Evolutionary conservation across 2,329 filamentous ascomycete genomes (phyloP).

Genomic region (Penicillium sp.): DNA sequence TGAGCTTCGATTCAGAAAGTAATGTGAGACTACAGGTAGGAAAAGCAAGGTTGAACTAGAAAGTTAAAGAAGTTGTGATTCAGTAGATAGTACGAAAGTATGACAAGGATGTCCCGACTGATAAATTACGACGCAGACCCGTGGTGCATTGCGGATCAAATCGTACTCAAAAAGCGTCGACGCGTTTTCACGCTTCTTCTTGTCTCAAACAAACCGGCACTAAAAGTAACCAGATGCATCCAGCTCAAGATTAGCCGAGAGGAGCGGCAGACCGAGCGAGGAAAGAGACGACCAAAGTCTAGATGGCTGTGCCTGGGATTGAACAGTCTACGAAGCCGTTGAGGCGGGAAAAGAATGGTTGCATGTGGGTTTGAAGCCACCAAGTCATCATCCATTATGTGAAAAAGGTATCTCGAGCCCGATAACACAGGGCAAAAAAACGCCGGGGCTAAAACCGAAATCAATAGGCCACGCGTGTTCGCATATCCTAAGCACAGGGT

Average conservation of each 20-base stretch:
- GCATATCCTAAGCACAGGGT: conserved; percentile 52
- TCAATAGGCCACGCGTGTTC: conserved; percentile 59
- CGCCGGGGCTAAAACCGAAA: conserved; percentile 26
- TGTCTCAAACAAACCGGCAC: conserved; percentile 46
- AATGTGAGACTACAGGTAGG: no score
- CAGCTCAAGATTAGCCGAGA: conserved; percentile 44
- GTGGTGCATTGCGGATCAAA: conserved; percentile 38
- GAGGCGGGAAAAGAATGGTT: background rate
- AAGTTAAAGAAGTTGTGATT: no score
- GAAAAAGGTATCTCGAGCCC: conserved; percentile 30
- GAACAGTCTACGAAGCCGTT: background rate
- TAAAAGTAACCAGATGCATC: conserved; percentile 32
- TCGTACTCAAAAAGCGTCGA: conserved; percentile 56
- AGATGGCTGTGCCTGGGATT: background rate
- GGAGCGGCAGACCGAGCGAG: conserved; percentile 51
- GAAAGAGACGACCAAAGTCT: conserved; percentile 45
- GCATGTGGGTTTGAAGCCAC: conserved; percentile 11
- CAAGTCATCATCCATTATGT: conserved; percentile 20
- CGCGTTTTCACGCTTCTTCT: conserved; percentile 39
- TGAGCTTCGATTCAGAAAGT: no score
- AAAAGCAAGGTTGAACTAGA: no score
- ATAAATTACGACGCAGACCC: conserved; percentile 50
- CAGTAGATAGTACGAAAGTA: background rate
- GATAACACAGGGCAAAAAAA: conserved; percentile 20
- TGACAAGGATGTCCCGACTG: conserved; percentile 39